A percentile compares a stretch with the other conserved stretches of the same genome.
Conservation (phyloP, 2,329 filamentous ascomycete species). For the Penicillium sp. region DNA sequence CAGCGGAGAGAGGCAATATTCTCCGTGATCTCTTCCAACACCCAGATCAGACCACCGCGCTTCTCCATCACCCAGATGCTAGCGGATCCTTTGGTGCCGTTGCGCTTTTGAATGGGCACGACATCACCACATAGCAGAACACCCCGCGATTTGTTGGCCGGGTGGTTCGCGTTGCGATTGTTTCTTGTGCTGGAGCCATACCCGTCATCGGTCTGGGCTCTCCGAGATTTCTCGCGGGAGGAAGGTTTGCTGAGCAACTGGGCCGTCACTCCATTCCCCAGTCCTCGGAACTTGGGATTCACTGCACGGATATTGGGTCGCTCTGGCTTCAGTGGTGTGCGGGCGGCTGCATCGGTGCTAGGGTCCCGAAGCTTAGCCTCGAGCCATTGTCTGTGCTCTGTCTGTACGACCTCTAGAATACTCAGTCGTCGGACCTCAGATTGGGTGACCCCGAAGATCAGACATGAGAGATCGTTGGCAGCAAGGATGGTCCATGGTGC, state of each 20-base stretch:
- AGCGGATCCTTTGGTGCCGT: constrained; percentile 87
- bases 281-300: constrained; percentile 56
- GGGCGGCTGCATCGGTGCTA: constrained; percentile 56
- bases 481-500: constrained; percentile 95
- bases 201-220: constrained; percentile 65
- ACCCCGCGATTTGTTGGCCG: constrained; percentile 78
- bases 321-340: constrained; percentile 42
- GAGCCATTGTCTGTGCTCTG: constrained; percentile 87
- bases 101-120: constrained; percentile 96
- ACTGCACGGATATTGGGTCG: constrained; percentile 45
- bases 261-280: constrained; percentile 86
- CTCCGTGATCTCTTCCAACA: constrained; percentile 95
- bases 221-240: constrained; percentile 58
- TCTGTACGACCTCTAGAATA: constrained; percentile 91
- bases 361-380: constrained; percentile 79
- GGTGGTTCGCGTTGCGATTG: constrained; percentile 68
- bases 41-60: constrained; percentile 91
- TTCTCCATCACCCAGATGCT: constrained; percentile 99
- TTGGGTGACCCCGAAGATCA: constrained; percentile 99
- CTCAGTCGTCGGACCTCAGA: constrained; percentile 93
- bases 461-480: constrained; percentile 92
- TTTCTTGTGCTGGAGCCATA: constrained; percentile 54
- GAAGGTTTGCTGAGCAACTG: constrained; percentile 83
- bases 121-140: constrained; percentile 95
- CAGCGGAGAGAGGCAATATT: constrained; percentile 80